Percentiles rank a stretch among this genome's conserved stretches.
Evolutionary conservation across 179 eudicot species (phyloP).

Genomic region (Gypsophila paniculata): DNA sequence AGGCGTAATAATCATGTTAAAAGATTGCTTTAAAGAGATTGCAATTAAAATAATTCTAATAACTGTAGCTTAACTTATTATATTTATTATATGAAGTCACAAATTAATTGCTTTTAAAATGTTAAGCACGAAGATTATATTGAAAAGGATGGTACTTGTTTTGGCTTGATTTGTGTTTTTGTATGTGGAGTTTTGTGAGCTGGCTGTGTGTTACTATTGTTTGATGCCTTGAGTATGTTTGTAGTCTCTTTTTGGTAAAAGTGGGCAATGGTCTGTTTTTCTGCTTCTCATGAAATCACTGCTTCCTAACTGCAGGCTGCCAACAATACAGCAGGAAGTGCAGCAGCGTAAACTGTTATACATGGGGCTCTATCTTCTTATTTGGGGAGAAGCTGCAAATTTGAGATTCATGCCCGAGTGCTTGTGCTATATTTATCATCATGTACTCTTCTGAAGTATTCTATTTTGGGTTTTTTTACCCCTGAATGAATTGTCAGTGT

Average conservation of each 20-base stretch:
- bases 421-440: slow-evolving; percentile 95
- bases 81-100: neutral
- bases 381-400: slow-evolving; percentile 99
- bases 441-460: slow-evolving; percentile 46
- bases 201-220: neutral
- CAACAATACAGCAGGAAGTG: slow-evolving; percentile 97
- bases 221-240: neutral
- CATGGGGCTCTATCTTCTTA: slow-evolving; percentile 96
- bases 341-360: slow-evolving; percentile 93
- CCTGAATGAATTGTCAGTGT: neutral
- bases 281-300: neutral
- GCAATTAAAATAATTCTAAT: neutral
- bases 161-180: neutral
- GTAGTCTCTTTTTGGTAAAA: neutral
- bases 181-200: neutral
- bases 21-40: neutral
- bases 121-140: neutral
- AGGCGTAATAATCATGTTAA: neutral
- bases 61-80: neutral
- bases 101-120: neutral
- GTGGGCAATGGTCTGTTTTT: neutral
- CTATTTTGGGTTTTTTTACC: neutral
- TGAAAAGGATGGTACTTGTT: neutral
- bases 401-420: slow-evolving; percentile 99
- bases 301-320: slow-evolving; percentile 57